Base-by-base conservation (phyloP, 2,329 filamentous ascomycete species). In the Scedosporium minutisporum region DNA sequence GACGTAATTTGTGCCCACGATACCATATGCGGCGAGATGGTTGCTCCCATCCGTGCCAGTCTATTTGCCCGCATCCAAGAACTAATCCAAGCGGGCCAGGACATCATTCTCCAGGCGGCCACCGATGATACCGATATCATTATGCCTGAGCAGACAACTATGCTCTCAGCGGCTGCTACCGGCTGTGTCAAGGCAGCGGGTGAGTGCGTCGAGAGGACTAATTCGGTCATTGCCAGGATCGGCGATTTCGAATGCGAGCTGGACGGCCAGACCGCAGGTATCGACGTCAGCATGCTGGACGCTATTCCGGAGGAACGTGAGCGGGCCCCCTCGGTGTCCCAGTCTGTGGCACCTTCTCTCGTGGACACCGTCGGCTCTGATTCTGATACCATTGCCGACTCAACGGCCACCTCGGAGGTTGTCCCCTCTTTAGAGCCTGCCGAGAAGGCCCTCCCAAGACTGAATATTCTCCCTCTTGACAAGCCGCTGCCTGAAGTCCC, bases 221-320 rank as follows among this genome's bases (percentile, higher is more conserved):
- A 91, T 69, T 82, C 85, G 71, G 86, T 96, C 55, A 88, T 99
- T 63, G 92, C 96, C 74, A 84, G 89, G 65, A 91, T 95, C 66
- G 92, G 93, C 21, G 93, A 96, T 73, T 96, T 96, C 67, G 92
- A 96, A 73, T 86, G 93, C 67, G 91, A 96, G 71, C 80, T 90
- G 62, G 85, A 89, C 67, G 76, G 76, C 18, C 74, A 70, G 65
- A 61, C 59, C 55, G 74, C 89, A 27, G 82, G 80, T 6, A 80
- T 87, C 60, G 82, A 86, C 65, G 71, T 86, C 29, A 74, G 72
- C 16, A 73, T 80, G n/a, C 74, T 85, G 57, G 77, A 83, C 62
- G 69, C 74, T n/a, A 70, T 68, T 1, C 68, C 74, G 12, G 74
- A 78, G 48, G 53, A 63, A 38, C 33, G 57, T 3, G 58, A 60